Percentiles rank a stretch among this genome's conserved stretches.
These are phyloP conservation scores for Tetrapisispora fleetii DNA, from an alignment of 805 yeast genomes.

Conservation along the genomic window DNA sequence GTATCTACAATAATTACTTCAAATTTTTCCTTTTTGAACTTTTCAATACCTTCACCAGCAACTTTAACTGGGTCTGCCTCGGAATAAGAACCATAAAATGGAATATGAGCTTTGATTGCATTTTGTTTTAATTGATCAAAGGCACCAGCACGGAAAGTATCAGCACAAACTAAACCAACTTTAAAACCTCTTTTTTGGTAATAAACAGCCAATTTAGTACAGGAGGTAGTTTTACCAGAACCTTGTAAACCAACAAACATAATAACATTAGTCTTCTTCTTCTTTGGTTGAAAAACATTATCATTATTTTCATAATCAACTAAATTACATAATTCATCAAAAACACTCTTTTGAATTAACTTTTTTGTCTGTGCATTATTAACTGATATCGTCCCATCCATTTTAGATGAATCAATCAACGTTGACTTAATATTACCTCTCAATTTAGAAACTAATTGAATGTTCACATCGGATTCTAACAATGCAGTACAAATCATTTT, in stretches of 20 bases:
- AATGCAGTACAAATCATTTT: constrained; percentile 87
- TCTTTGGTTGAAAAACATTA: constrained; percentile 69
- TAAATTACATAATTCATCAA: constrained; percentile 79
- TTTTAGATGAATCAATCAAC: constrained; percentile 37
- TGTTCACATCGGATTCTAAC: constrained; percentile 88
- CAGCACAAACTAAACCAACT: constrained; percentile 96
- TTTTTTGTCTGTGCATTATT: constrained; percentile 55
- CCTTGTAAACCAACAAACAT: constrained; percentile 99
- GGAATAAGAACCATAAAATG: constrained; percentile 88
- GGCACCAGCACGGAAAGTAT: constrained; percentile 99
- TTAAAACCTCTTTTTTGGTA: constrained; percentile 89
- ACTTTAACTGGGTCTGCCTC: constrained; percentile 94
- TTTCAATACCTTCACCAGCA: constrained; percentile 82
- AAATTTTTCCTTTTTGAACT: constrained; percentile 82
- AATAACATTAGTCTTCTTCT: constrained; percentile 66
- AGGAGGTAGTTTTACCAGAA: constrained; percentile 96
- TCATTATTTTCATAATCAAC: constrained; percentile 52
- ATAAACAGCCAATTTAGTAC: constrained; percentile 92
- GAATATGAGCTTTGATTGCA: constrained; percentile 90
- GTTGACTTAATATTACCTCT: constrained; percentile 60
- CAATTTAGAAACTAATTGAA: constrained; percentile 66
- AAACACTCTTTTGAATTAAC: constrained; percentile 80
- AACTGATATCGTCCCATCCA: constrained; percentile 9
- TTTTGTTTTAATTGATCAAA: constrained; percentile 96
- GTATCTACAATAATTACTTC: constrained; percentile 95